Percentiles rank a stretch among this genome's conserved stretches.
These are phyloP conservation scores for Diaporthe amygdali DNA, from an alignment of 2,329 filamentous ascomycete species.

Conservation along the genomic window DNA sequence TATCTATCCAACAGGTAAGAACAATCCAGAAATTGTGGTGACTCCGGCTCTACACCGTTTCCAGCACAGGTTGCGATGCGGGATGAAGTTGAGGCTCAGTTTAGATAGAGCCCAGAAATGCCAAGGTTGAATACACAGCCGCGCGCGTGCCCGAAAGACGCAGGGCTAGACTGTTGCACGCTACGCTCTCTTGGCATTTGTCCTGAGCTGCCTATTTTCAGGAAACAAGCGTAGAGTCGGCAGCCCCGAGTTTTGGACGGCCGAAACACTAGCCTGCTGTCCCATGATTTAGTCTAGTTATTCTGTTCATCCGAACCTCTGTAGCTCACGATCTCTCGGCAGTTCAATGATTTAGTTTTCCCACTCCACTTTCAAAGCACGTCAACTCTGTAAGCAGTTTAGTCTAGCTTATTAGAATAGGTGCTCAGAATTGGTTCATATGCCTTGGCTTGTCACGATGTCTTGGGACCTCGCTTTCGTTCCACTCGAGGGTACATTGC, in stretches of 20 bases:
- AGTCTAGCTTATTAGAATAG: neutral
- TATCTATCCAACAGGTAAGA: neutral
- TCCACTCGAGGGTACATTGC: accelerated
- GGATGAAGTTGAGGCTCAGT: neutral
- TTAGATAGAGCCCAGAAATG: neutral
- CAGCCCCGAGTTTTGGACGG: neutral
- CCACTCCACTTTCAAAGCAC: neutral
- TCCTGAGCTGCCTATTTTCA: neutral
- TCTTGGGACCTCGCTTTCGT: neutral
- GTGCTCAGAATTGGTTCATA: neutral
- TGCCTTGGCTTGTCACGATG: neutral
- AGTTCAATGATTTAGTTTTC: neutral
- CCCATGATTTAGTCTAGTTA: neutral
- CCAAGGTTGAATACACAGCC: neutral
- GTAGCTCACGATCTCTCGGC: neutral
- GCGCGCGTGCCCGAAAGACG: neutral
- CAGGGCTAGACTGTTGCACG: neutral
- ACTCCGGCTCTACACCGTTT: neutral
- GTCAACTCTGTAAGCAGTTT: neutral
- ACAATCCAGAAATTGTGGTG: neutral
- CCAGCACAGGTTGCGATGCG: neutral
- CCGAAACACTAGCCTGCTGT: neutral
- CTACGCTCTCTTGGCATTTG: neutral
- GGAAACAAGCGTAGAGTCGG: neutral
- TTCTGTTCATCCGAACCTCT: neutral